Conservation (phyloP, 495 filamentous ascomycete species). For the Xylaria sp. region DNA sequence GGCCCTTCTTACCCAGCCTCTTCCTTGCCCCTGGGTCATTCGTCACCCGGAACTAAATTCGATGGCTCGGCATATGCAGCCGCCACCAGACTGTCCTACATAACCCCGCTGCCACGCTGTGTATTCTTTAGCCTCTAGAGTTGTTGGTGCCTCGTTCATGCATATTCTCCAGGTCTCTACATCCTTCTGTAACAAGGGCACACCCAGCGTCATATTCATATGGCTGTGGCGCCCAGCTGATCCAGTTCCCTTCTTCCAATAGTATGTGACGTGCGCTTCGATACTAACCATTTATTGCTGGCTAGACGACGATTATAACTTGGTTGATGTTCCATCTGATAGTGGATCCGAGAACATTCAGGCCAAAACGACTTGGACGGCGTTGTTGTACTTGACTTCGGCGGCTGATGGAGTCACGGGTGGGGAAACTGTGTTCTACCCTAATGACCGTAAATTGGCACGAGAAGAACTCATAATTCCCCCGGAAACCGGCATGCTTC, state of each 20-base stretch:
- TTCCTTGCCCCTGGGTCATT: neutral
- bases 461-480: conserved; percentile 70
- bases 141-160: neutral
- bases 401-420: conserved; percentile 71
- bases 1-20: neutral
- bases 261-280: neutral
- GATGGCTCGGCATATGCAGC: neutral
- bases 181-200: neutral
- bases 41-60: neutral
- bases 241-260: neutral
- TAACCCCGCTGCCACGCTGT: neutral
- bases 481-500: conserved; percentile 79
- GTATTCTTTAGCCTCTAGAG: neutral
- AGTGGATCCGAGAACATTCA: conserved; percentile 78
- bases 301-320: conserved; percentile 40
- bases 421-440: conserved; percentile 93
- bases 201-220: neutral
- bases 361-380: conserved; percentile 90
- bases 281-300: neutral
- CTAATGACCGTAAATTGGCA: conserved; percentile 64
- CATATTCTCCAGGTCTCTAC: neutral
- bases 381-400: conserved; percentile 85
- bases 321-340: conserved; percentile 55
- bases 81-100: neutral
- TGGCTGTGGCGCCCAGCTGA: conserved; percentile 6